Evolutionary conservation across 306 rosid species (phyloP).

Genomic region (Canavalia ensiformis): DNA sequence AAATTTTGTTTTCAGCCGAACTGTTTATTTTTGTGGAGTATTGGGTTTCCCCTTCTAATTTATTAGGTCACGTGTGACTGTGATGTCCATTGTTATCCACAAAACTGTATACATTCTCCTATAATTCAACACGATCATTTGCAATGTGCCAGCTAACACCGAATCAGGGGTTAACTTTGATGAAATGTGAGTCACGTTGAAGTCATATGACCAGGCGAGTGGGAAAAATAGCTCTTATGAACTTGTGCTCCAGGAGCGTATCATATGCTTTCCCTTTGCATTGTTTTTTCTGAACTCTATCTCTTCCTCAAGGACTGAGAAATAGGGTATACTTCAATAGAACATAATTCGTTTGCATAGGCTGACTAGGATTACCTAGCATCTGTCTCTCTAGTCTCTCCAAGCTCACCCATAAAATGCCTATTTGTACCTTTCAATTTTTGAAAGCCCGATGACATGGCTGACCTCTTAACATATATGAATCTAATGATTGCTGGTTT

Average conservation of each 20-base stretch:
- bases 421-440: conserved; percentile 8
- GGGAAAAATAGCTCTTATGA: background rate
- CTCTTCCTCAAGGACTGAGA: conserved; percentile 4
- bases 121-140: conserved; percentile 23
- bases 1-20: conserved; percentile 18
- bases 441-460: background rate
- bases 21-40: conserved; percentile 17
- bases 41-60: conserved; percentile 13
- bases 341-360: background rate
- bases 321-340: conserved; percentile 2
- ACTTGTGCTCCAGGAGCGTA: conserved; percentile 10
- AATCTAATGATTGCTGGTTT: background rate
- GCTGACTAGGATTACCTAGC: conserved; percentile 10
- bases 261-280: background rate
- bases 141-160: background rate
- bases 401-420: background rate
- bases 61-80: conserved; percentile 2
- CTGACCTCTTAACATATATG: conserved; percentile 1
- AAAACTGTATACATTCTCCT: background rate
- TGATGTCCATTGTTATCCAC: conserved; percentile 2
- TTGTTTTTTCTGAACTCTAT: background rate
- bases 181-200: conserved; percentile 17
- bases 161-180: conserved; percentile 10
- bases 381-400: conserved; percentile 5
- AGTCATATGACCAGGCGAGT: conserved; percentile 17